phyloP scores from a whole-genome alignment of 331 rosid genomes.

The Cydonia oblonga region DNA sequence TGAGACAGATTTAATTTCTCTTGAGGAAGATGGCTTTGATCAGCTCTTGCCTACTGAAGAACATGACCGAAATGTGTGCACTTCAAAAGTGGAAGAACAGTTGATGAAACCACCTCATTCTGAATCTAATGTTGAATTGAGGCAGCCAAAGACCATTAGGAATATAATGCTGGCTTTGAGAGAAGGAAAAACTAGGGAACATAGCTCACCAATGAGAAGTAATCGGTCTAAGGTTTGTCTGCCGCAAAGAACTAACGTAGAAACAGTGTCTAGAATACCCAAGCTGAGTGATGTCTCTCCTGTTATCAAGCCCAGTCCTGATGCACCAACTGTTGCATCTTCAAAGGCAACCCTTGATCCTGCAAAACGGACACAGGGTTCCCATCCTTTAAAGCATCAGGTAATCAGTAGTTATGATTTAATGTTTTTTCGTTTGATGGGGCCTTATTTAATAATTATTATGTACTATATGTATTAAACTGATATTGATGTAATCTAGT shows the following conservation, averaged over 20 bases:
- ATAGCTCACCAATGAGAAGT: conserved; percentile 74
- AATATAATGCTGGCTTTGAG: conserved; percentile 77
- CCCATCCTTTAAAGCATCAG: conserved; percentile 62
- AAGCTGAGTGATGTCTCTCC: conserved; percentile 45
- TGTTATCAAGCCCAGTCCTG: conserved; percentile 44
- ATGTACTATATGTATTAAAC: background rate
- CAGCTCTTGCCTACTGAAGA: conserved; percentile 39
- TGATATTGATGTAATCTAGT: conserved; percentile 3
- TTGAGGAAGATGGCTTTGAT: conserved; percentile 52
- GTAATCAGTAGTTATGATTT: conserved; percentile 21
- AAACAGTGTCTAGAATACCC: conserved; percentile 56
- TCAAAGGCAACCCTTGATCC: conserved; percentile 49
- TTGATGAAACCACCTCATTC: conserved; percentile 31
- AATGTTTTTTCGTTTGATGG: background rate
- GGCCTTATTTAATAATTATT: no score
- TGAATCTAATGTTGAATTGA: conserved; percentile 48
- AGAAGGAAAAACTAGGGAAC: conserved; percentile 76
- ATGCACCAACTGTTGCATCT: conserved; percentile 35
- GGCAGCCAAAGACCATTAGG: conserved; percentile 67
- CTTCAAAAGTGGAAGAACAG: conserved; percentile 34
- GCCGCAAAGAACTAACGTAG: conserved; percentile 41
- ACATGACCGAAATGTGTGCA: conserved; percentile 23
- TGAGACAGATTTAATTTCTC: conserved; percentile 41
- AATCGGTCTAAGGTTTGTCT: conserved; percentile 40
- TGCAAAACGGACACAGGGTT: conserved; percentile 45